Percentiles rank a stretch among this genome's conserved stretches.
Conservation (phyloP, 345 rosid species). For the Hibiscus mutabilis region DNA sequence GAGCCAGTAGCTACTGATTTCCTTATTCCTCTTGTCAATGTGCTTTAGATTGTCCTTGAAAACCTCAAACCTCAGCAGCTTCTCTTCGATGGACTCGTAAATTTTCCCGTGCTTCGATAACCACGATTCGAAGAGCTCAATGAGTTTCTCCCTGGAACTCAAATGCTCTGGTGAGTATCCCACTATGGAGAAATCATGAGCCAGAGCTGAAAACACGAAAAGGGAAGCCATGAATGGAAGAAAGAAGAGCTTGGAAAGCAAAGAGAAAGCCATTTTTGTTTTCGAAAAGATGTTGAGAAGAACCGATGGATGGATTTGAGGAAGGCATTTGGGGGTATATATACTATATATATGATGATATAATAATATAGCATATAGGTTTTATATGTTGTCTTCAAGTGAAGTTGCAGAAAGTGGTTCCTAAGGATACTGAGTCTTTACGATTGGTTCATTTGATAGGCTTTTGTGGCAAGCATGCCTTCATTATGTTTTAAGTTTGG, state of each 20-base stretch:
- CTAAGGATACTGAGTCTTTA: neutral
- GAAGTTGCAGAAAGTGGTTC: constrained; percentile 22
- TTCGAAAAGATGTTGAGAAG: neutral
- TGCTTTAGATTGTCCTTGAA: constrained; percentile 72
- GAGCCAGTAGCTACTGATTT: constrained; percentile 47
- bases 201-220: constrained; percentile 29
- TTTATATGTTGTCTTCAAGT: constrained; percentile 43
- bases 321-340: neutral
- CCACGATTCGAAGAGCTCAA: constrained; percentile 75
- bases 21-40: constrained; percentile 61
- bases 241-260: constrained; percentile 21
- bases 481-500: neutral
- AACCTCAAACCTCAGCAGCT: constrained; percentile 52
- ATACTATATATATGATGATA: neutral
- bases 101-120: constrained; percentile 54
- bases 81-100: constrained; percentile 57
- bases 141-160: constrained; percentile 46
- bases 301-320: neutral
- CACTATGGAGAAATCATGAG: constrained; percentile 65
- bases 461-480: neutral
- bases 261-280: constrained; percentile 31
- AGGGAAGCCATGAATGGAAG: constrained; percentile 30
- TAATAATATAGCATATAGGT: constrained; percentile 14
- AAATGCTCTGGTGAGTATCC: constrained; percentile 65
- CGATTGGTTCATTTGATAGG: constrained; percentile 6